A percentile compares a stretch with the other conserved stretches of the same genome.
Evolutionary conservation across 2,329 filamentous ascomycete genomes (phyloP).

Genomic region (Diaporthe humulicola): DNA sequence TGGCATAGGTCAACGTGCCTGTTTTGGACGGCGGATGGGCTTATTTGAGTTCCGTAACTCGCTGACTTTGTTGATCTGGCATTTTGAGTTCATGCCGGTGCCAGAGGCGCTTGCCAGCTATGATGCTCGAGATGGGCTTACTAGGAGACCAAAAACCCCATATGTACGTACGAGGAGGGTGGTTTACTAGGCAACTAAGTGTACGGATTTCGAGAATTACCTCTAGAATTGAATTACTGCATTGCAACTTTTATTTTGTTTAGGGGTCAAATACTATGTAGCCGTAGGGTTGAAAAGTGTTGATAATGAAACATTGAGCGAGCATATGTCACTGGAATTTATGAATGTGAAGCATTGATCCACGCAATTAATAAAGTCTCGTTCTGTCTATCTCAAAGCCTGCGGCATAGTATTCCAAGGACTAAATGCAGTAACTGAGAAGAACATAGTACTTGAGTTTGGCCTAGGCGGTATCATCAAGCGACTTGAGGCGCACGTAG

Average conservation of each 20-base stretch:
- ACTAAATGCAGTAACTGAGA: neutral
- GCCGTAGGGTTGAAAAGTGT: neutral
- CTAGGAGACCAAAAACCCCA: neutral
- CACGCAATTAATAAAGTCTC: neutral
- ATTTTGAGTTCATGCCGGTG: constrained; percentile 15
- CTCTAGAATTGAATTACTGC: neutral
- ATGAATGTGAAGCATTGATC: neutral
- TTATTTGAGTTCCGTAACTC: constrained; percentile 6
- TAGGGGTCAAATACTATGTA: neutral
- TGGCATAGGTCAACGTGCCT: neutral
- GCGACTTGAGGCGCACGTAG: neutral
- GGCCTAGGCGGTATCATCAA: neutral
- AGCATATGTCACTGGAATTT: neutral
- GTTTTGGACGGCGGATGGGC: constrained; percentile 8
- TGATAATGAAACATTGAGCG: neutral
- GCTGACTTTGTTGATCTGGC: constrained; percentile 18
- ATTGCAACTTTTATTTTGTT: neutral
- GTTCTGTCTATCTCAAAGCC: neutral
- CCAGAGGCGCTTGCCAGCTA: neutral
- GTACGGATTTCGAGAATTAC: neutral
- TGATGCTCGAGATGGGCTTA: constrained; percentile 16
- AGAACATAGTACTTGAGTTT: neutral
- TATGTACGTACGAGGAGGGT: neutral
- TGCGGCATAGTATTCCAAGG: neutral
- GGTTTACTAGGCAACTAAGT: neutral